phyloP scores from a whole-genome alignment of 2,329 filamentous ascomycete genomes.

The Verruconis gallopava region DNA sequence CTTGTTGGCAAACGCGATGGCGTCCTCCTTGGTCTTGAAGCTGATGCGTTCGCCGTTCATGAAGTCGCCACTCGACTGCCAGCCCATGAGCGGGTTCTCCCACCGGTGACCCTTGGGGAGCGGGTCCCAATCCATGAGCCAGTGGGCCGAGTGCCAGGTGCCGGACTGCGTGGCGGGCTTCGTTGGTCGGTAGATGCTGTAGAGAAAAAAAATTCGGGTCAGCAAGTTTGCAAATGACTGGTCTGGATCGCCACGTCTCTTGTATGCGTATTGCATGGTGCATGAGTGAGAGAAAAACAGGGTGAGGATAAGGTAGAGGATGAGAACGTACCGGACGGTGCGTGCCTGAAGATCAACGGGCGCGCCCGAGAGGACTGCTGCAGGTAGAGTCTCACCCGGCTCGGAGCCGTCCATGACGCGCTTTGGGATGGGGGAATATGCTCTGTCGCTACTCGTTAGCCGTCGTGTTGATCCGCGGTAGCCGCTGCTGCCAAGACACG shows the following conservation, averaged over 20 bases:
- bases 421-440: conserved; percentile 83
- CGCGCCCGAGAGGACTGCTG: conserved; percentile 79
- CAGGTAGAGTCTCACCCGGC: conserved; percentile 58
- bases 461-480: conserved; percentile 2
- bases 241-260: neutral
- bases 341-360: conserved; percentile 88
- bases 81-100: conserved; percentile 98
- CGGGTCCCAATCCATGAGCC: conserved; percentile 99
- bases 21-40: conserved; percentile 90
- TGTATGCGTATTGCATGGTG: neutral
- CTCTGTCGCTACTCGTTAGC: too few relatives aligned
- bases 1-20: conserved; percentile 91
- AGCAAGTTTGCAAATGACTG: neutral
- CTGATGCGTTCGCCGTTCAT: conserved; percentile 89
- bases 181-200: conserved; percentile 77
- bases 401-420: conserved; percentile 85
- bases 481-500: conserved; percentile 19
- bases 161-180: conserved; percentile 98
- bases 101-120: conserved; percentile 85
- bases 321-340: conserved; percentile 63
- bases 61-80: conserved; percentile 88
- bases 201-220: conserved; percentile 10
- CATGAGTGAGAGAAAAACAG: neutral
- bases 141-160: conserved; percentile 67
- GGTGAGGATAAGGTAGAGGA: neutral